Conservation (phyloP, 768 basidiomycete genomes). For the Termitomyces sp. region DNA sequence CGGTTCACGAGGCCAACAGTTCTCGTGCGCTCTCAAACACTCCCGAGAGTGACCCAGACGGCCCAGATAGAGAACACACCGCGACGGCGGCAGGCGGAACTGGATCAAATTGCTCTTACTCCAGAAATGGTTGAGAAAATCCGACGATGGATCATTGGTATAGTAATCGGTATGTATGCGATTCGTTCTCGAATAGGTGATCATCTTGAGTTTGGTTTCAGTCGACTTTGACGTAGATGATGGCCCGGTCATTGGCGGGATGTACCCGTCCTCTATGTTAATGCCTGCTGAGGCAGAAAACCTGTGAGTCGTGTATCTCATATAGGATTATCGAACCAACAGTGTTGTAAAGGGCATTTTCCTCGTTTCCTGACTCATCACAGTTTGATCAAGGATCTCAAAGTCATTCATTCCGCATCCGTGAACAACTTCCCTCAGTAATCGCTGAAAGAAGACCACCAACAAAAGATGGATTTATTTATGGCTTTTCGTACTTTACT, state of each 20-base stretch:
- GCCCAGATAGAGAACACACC: constrained; percentile 24
- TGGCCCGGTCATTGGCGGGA: constrained; percentile 70
- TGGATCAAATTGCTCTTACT: constrained; percentile 41
- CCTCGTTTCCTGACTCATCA: constrained; percentile 85
- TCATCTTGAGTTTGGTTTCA: constrained; percentile 19
- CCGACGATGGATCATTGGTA: constrained; percentile 60
- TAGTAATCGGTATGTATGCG: constrained; percentile 51
- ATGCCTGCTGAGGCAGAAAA: constrained; percentile 71
- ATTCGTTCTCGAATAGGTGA: not conserved
- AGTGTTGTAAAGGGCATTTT: constrained; percentile 66
- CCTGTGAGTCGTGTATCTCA: constrained; percentile 51
- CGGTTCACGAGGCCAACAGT: constrained; percentile 13
- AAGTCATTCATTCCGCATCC: constrained; percentile 82
- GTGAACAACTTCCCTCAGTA: constrained; percentile 34
- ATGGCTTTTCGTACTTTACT: constrained; percentile 75
- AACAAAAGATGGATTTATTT: constrained; percentile 60
- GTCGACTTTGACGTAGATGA: constrained; percentile 88
- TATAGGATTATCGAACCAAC: constrained; percentile 4
- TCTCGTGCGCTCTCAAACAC: constrained; percentile 40
- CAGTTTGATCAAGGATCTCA: constrained; percentile 83
- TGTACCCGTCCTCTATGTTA: constrained; percentile 64
- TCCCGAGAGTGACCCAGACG: constrained; percentile 33
- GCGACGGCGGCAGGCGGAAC: constrained; percentile 25
- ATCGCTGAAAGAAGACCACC: constrained; percentile 25
- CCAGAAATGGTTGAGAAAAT: constrained; percentile 41